phyloP scores from a whole-genome alignment of 129 eudicot species.

The Daucus carota region DH1_v3.0 NC_030383.2:46673501-46674000 shows the following conservation, averaged over 20 bases:
- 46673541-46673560: conserved; percentile 60
- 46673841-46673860: conserved; percentile 89
- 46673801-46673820: conserved; percentile 82
- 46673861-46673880: conserved; percentile 75
- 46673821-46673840: conserved; percentile 75
- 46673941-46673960: conserved; percentile 58
- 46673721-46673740: conserved; percentile 97
- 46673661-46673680: conserved; percentile 64
- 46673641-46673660: conserved; percentile 62
- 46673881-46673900: conserved; percentile 70
- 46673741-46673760: conserved; percentile 69
- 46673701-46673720: conserved; percentile 76
- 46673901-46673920: conserved; percentile 84
- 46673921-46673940: conserved; percentile 70
- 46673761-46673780: conserved; percentile 63
- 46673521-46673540: not conserved
- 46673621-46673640: conserved; percentile 73
- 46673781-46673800: conserved; percentile 76
- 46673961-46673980: conserved; percentile 53
- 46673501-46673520: not conserved
- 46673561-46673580: conserved; percentile 82
- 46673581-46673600: conserved; percentile 50
- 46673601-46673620: conserved; percentile 67
- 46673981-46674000: conserved; percentile 52
- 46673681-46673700: conserved; percentile 87